Percentiles rank a stretch among this genome's conserved stretches.
These are phyloP conservation scores for Hortiboletus flavorubellus DNA, from an alignment of 768 basidiomycete genomes.

Conservation along the genomic window DNA sequence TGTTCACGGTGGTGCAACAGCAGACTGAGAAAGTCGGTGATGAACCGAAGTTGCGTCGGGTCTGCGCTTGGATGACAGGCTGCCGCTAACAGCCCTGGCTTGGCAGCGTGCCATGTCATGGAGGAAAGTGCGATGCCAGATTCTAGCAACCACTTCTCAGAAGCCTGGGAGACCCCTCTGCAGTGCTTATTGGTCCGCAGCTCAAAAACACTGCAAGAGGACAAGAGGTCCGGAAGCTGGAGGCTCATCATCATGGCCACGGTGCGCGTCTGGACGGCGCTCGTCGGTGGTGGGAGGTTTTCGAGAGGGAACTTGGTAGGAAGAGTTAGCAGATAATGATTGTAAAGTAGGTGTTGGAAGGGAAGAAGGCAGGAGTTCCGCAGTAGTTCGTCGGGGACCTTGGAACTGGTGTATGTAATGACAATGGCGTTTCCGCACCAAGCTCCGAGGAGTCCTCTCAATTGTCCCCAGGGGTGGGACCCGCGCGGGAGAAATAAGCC, in stretches of 20 bases:
- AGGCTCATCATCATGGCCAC: slow-evolving; percentile 23
- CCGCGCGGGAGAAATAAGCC: background rate
- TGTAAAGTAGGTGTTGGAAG: slow-evolving; percentile 8
- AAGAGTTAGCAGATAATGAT: background rate
- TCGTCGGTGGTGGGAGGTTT: background rate
- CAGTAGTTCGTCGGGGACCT: background rate
- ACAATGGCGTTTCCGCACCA: slow-evolving; percentile 1
- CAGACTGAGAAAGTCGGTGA: slow-evolving; percentile 48
- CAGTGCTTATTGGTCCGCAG: slow-evolving; percentile 30
- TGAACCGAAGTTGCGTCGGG: slow-evolving; percentile 49
- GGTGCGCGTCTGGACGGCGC: slow-evolving; percentile 2
- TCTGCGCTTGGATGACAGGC: slow-evolving; percentile 61
- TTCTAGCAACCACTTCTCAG: slow-evolving; percentile 28
- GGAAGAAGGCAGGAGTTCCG: slow-evolving; percentile 1
- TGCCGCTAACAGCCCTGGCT: slow-evolving; percentile 52
- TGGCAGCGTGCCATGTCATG: slow-evolving; percentile 28
- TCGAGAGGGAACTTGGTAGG: background rate
- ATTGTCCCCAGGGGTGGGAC: background rate
- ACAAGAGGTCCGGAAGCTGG: slow-evolving; percentile 29
- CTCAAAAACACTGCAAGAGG: slow-evolving; percentile 25
- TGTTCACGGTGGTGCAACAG: slow-evolving; percentile 38
- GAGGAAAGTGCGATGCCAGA: slow-evolving; percentile 20
- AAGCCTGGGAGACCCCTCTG: slow-evolving; percentile 23
- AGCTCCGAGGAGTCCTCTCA: slow-evolving; percentile 19
- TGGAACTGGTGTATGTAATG: slow-evolving; percentile 18